A percentile compares a stretch with the other conserved stretches of the same genome.
Evolutionary conservation across 768 basidiomycete species (phyloP).

Genomic region (Tulasnella sp.): DNA sequence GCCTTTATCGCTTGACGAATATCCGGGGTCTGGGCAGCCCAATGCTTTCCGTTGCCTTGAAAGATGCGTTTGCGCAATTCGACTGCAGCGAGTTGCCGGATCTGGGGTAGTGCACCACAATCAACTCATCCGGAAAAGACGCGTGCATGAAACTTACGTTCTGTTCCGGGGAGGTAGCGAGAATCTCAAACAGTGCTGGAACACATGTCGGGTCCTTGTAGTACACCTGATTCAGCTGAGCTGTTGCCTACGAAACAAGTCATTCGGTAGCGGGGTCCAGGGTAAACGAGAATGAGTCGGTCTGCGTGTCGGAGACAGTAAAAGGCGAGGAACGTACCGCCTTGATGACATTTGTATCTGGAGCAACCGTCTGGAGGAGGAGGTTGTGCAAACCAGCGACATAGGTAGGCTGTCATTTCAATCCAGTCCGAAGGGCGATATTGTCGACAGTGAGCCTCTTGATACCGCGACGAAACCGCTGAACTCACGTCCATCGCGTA

Average conservation of each 20-base stretch:
- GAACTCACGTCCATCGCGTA: too few relatives aligned
- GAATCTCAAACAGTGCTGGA: conserved; percentile 75
- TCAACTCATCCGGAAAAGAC: not conserved
- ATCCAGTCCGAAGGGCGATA: too few relatives aligned
- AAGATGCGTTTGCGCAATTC: conserved; percentile 88
- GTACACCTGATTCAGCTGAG: conserved; percentile 79
- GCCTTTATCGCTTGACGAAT: conserved; percentile 75
- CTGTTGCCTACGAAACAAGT: conserved; percentile 55
- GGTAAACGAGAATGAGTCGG: conserved; percentile 1
- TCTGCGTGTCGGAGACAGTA: not conserved
- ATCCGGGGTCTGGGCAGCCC: conserved; percentile 55
- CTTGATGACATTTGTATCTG: conserved; percentile 83
- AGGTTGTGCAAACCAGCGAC: conserved; percentile 74
- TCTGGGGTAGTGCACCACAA: conserved; percentile 34
- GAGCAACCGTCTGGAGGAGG: conserved; percentile 71
- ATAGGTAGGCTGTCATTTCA: conserved; percentile 39
- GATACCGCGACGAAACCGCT: too few relatives aligned
- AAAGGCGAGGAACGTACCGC: conserved; percentile 43
- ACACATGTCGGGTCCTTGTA: conserved; percentile 89
- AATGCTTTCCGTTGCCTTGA: conserved; percentile 67
- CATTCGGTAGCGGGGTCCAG: conserved; percentile 15
- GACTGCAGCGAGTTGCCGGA: conserved; percentile 93
- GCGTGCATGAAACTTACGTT: conserved; percentile 43
- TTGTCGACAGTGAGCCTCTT: too few relatives aligned
- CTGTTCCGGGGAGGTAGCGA: conserved; percentile 71